Base-by-base conservation (phyloP, 768 basidiomycete genomes). In the Xerocomellus intermedius region DNA sequence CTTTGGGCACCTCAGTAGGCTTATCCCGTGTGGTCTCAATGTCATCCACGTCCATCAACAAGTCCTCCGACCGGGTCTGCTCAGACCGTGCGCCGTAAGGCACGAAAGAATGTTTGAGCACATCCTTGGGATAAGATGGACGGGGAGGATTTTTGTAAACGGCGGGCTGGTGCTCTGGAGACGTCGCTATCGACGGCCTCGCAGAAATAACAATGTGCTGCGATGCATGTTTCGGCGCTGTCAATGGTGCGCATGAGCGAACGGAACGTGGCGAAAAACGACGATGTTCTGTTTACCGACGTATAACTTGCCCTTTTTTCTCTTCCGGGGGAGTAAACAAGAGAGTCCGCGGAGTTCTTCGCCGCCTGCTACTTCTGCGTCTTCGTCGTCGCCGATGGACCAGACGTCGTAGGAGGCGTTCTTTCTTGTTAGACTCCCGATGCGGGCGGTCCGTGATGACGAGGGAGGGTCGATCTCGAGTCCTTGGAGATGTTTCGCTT, bases 261-360 rank as follows among this genome's bases (percentile, higher is more conserved):
- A 71, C 7, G 16, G 22, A 35, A 26, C 37, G 37, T 16, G 14
- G 33, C 33, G 33, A 35, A 22, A 28, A 22, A 37, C 16, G 2
- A 35, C 2, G 22, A 44, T 43, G 17, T 5, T 9, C 16, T 12
- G 55, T 73, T 41, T 60, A 87, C 89, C 83, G 46, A 75, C 68
- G 61, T 80, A 88, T 4, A 89, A 62, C 45, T 75, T 79, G 0
- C 86, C 86, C 16, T 74, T 75, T 63, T 86, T 84, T 48, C 73
- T 80, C 60, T 76, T 82, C 19, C 86, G 75, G 0, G 89, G 89
- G 1, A 91, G 67, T 3, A 91, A 70, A 66, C 85, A 87, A 4
- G 84, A 76, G 8, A 91, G 64, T 0, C 71, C 69, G 39, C 77
- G 80, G 38, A 89, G 69, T 66, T 90, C 89, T 58, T 89, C 89